Conservation (phyloP, 2,329 filamentous ascomycete genomes). For the Colletotrichum lindemuthianum region DNA sequence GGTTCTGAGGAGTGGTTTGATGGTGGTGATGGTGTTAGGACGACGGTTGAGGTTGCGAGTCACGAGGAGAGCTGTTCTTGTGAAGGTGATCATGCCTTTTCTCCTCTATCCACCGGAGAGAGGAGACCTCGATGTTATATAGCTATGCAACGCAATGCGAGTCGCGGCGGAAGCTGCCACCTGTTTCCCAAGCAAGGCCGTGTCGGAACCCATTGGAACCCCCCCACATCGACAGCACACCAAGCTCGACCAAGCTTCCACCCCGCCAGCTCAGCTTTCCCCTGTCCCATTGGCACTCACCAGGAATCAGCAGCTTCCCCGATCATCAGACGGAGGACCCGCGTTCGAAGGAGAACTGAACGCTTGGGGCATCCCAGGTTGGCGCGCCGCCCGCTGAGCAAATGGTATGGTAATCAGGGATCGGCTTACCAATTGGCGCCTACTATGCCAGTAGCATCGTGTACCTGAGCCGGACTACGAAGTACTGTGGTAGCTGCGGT, state of each 20-base stretch:
- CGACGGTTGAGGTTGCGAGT: slow-evolving; percentile 18
- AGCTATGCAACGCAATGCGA: not conserved
- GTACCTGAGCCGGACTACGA: no score
- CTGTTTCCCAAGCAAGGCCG: slow-evolving; percentile 14
- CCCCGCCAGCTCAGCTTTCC: not conserved
- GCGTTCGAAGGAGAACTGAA: slow-evolving; percentile 35
- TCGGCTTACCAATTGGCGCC: slow-evolving; percentile 23
- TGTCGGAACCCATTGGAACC: slow-evolving; percentile 26
- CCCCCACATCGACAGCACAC: slow-evolving; percentile 23
- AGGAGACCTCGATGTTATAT: slow-evolving; percentile 24
- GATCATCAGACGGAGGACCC: slow-evolving; percentile 46
- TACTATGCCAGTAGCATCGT: not conserved
- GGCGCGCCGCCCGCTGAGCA: slow-evolving; percentile 24
- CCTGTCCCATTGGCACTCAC: slow-evolving; percentile 8
- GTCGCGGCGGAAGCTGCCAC: not conserved
- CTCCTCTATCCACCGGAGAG: not conserved
- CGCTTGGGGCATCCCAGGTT: not conserved
- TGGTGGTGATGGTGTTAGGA: not conserved
- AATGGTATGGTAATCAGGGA: slow-evolving; percentile 32
- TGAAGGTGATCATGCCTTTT: slow-evolving; percentile 14
- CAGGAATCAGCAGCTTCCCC: not conserved
- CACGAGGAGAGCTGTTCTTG: slow-evolving; percentile 23
- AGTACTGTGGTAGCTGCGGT: no score
- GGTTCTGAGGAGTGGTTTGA: slow-evolving; percentile 15
- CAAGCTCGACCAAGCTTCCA: slow-evolving; percentile 8